Evolutionary conservation across 208 protist species (phyloP), one percentile per base, ranked within the genome.

Genomic region (Trypanosoma boissoni): DNA sequence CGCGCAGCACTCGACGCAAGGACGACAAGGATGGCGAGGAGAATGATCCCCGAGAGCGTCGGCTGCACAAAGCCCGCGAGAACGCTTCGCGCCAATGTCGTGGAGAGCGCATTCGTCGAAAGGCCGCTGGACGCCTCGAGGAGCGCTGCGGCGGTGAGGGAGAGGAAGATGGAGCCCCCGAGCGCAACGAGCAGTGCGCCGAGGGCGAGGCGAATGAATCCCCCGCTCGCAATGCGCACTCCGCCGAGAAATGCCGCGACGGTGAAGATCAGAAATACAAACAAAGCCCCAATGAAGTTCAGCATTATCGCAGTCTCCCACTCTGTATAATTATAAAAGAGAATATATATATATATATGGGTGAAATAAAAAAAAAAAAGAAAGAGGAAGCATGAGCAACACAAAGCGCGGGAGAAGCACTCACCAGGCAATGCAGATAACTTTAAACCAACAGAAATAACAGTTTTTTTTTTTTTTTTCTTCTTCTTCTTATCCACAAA

Each of bases 31-130:
- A 86, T 64, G 9, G 78, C 70, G 9, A 88, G 57, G 6, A 78
- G 53, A 3, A 58, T 60, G 21, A 92, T 71, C 26, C 85, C 79
- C 7, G 76, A 80, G 31, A 92, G 24, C 7, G 81, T 92, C 7
- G 80, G 85, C 59, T 92, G 78, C 7, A 70, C 74, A 36, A 88
- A 56, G 18, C 76, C 80, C 4, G 68, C 76, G 0, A 92, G 58
- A 16, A 80, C 48, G 28, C 62, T 65, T 28, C 70, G 64, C 31
- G 81, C 3, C 48, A 89, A 71, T 1, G 74, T 28, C 0, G 77
- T 50, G 16, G 68, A 26, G 6, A 64, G 23, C 45, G 18, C 31
- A 45, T 56, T 27, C 1, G 34, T 2, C 24, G 61, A 50, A 37
- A 61, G 42, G 21, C 57, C 48, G 39, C 46, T 55, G 7, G 66